phyloP scores from a whole-genome alignment of 768 basidiomycete genomes.

The Fomitopsis pulvina region DNA sequence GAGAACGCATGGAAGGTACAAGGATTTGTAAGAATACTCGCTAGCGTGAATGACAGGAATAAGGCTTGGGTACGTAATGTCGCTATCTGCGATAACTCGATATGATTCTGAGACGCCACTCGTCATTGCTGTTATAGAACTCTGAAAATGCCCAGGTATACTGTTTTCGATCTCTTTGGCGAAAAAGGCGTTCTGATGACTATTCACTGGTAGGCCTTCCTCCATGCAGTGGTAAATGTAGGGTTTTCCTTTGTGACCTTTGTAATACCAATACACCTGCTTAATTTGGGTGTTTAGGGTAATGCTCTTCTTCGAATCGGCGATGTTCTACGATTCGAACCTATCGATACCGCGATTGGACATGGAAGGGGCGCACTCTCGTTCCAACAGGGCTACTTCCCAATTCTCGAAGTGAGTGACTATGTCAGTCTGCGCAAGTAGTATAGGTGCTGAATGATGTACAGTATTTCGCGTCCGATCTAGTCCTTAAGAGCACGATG shows the following conservation, averaged over 20 bases:
- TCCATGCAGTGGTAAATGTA: not conserved
- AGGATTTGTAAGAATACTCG: not conserved
- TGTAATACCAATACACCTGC: not conserved
- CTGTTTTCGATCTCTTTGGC: not conserved
- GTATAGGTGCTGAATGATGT: not conserved
- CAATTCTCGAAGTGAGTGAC: constrained; percentile 36
- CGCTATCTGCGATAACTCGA: not conserved
- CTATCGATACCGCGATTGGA: not conserved
- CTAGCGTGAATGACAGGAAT: constrained; percentile 2
- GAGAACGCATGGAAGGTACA: not conserved
- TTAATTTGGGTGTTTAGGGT: constrained; percentile 2
- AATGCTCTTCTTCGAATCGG: constrained; percentile 1
- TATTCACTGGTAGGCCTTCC: constrained; percentile 5
- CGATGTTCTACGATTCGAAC: constrained; percentile 1
- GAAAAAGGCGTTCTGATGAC: not conserved
- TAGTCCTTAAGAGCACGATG: constrained; percentile 51
- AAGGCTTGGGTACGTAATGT: constrained; percentile 2
- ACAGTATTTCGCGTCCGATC: constrained; percentile 55
- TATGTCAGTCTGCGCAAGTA: not conserved
- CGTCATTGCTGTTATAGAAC: not conserved
- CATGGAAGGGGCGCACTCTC: constrained; percentile 33
- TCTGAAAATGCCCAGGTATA: constrained; percentile 1
- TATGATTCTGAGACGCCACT: not conserved
- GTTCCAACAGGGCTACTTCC: constrained; percentile 52
- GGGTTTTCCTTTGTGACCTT: not conserved